Base-by-base conservation (phyloP, 2,329 filamentous ascomycete species). In the Pseudogymnoascus sp. region DNA sequence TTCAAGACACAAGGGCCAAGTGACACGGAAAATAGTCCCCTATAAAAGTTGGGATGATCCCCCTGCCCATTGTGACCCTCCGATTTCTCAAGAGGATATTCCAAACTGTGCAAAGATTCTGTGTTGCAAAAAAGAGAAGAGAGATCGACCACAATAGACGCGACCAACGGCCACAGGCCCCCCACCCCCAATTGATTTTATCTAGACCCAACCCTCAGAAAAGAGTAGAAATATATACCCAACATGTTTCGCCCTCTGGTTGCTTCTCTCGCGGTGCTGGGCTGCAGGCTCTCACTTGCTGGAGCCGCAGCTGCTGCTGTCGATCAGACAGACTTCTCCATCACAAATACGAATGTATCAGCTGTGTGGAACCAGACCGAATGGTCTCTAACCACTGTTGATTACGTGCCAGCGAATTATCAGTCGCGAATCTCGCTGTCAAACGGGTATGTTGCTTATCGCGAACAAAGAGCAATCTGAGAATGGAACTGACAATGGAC, bases 351-450 rank as follows among this genome's bases (percentile, higher is more conserved):
- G 14, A 65, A 62, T 14, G 63, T 70, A 38, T 68, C 63, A 3
- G 60, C 61, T 4, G 57, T 25, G 36, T 71, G 69, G 70, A 65
- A 70, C 62, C 65, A 70, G 57, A 63, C 22, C 2, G 67, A 70
- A 8, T 71, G 68, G 70, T 69, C 67, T 15, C 64, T 71, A 62
- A 69, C 65, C 4, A 64, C 68, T 5, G 64, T 61, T 1, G 66
- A 58, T 20, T 69, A 63, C 30, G 63, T 66, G 37, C 70, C 68
- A 1, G 70, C 68, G 12, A 67, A 71, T 22, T 72, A 68, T 60
- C 71, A 72, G 60, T 63, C 68, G 18, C 62, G 70, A 20, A 38
- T 70, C n/a, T 69, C 68, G 5, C 66, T 72, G 30, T 64, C 69
- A 3, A 72, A 72, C 66, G 71, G 71, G 69, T 71, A 62, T 33